These are phyloP conservation scores for Symbiodinium natans DNA, from an alignment of 73 alveolate species.

Conservation along the genomic window DNA sequence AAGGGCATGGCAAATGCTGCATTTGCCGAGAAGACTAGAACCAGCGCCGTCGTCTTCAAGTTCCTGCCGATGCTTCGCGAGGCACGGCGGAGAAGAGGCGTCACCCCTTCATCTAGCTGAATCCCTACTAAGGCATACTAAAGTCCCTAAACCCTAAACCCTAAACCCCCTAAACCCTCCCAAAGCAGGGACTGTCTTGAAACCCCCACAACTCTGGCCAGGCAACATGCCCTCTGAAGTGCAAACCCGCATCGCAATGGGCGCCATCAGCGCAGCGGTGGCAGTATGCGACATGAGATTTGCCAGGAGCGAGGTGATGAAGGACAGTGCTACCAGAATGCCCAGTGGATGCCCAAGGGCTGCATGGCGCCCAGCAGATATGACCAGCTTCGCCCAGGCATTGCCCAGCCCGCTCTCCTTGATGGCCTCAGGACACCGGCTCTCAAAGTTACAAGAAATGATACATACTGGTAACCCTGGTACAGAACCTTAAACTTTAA, in stretches of 20 bases:
- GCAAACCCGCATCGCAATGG: conserved; percentile 68
- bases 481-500: too few species aligned
- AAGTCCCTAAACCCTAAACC: too few species aligned
- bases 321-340: conserved; percentile 53
- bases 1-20: conserved; percentile 57
- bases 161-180: too few species aligned
- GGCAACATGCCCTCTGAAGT: conserved; percentile 45
- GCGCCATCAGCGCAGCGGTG: conserved; percentile 82
- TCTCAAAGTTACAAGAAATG: too few species aligned
- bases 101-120: too few species aligned
- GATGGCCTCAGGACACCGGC: conserved; percentile 33
- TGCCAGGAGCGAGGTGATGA: conserved; percentile 54
- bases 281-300: conserved; percentile 81
- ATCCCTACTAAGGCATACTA: too few species aligned
- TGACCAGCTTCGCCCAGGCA: conserved; percentile 75
- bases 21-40: conserved; percentile 54
- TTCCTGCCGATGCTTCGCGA: too few species aligned
- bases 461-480: too few species aligned
- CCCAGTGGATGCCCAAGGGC: conserved; percentile 78
- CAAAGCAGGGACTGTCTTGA: too few species aligned
- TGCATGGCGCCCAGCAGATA: conserved; percentile 43
- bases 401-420: conserved; percentile 61
- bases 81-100: too few species aligned
- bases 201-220: too few species aligned
- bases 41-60: conserved; percentile 45